Conservation (phyloP, 2,329 filamentous ascomycete genomes). For the Colletotrichum spaethianum region DNA sequence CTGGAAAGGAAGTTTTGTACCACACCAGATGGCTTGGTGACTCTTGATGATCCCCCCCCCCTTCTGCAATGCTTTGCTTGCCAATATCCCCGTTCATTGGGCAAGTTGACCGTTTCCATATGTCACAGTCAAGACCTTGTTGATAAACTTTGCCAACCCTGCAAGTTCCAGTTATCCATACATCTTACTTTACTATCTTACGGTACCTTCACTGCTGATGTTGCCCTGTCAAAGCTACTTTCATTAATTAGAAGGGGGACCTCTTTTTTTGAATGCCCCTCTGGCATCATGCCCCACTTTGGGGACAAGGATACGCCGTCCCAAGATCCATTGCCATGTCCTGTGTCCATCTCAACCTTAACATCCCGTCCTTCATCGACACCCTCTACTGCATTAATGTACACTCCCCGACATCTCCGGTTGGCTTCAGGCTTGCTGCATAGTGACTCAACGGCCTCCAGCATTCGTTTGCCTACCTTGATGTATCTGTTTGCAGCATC, state of each 20-base stretch:
- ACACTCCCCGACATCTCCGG: conserved; percentile 1
- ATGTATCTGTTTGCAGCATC: not conserved
- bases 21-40: not conserved
- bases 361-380: not conserved
- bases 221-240: not conserved
- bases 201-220: not conserved
- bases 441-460: conserved; percentile 28
- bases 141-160: not conserved
- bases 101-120: not conserved
- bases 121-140: not conserved
- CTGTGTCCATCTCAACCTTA: not conserved
- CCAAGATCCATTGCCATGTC: not conserved
- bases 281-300: not conserved
- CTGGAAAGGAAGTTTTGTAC: not conserved
- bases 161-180: not conserved
- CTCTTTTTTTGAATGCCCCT: not conserved
- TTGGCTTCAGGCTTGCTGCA: not conserved
- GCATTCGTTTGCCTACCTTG: not conserved
- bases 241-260: not conserved
- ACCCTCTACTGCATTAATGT: not conserved
- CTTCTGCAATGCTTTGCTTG: not conserved
- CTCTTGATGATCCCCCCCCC: not conserved
- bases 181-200: not conserved
- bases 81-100: not conserved
- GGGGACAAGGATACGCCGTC: too few species aligned